These are phyloP conservation scores for Russula virescens DNA, from an alignment of 768 basidiomycete genomes.

Conservation along the genomic window DNA sequence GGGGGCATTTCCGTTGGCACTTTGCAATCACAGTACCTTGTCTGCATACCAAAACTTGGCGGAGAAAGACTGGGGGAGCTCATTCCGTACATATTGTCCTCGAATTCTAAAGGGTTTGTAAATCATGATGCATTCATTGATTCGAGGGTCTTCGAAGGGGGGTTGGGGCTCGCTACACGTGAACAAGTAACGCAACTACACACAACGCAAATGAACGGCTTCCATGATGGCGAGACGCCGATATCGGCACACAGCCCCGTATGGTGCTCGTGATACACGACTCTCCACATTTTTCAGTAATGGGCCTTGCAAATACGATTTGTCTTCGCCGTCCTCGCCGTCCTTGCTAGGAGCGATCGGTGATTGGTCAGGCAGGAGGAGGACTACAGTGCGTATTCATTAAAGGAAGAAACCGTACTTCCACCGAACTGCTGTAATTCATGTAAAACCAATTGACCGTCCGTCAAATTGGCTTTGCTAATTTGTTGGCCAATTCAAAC, in stretches of 20 bases:
- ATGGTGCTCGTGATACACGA: background rate
- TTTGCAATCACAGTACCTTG: background rate
- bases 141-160: background rate
- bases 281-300: background rate
- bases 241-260: conserved; percentile 7
- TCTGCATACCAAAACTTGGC: background rate
- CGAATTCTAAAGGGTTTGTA: background rate
- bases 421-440: background rate
- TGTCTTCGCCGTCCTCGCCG: conserved; percentile 5
- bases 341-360: background rate
- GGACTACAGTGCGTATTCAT: background rate
- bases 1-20: background rate
- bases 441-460: background rate
- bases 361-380: background rate
- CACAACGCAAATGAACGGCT: background rate
- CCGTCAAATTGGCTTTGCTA: conserved; percentile 1
- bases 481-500: background rate
- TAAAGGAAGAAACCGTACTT: background rate
- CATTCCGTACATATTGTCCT: conserved; percentile 2
- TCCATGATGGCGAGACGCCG: background rate
- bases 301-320: conserved; percentile 1
- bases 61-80: background rate
- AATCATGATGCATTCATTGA: conserved; percentile 3
- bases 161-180: background rate
- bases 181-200: background rate